Conservation (phyloP, 805 yeast genomes). For the Candida ovalis region DNA sequence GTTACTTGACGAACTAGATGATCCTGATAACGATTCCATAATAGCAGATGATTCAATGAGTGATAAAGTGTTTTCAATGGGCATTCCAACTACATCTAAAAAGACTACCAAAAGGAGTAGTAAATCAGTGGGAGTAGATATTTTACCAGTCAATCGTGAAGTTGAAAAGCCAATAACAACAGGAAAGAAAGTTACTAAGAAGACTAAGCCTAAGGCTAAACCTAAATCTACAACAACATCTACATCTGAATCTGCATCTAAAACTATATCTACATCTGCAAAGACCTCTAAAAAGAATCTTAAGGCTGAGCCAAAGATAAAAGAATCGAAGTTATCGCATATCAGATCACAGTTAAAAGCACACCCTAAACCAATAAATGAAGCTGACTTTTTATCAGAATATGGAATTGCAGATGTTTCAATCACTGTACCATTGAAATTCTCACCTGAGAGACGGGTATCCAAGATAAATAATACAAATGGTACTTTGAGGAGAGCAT, state of each 20-base stretch:
- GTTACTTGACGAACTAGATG: constrained; percentile 7
- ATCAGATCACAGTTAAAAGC: background rate
- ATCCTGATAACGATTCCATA: constrained; percentile 5
- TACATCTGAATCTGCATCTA: too few species aligned
- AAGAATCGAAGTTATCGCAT: background rate
- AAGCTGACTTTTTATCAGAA: background rate
- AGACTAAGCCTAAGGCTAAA: background rate
- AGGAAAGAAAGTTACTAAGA: background rate
- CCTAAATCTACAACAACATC: background rate
- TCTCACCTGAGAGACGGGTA: background rate
- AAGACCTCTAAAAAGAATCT: background rate
- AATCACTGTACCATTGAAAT: constrained; percentile 3
- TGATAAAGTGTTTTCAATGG: constrained; percentile 12
- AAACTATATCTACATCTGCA: background rate
- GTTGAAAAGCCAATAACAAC: background rate
- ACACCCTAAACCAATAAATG: background rate
- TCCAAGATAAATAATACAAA: background rate
- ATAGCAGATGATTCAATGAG: constrained; percentile 4
- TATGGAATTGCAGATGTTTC: background rate
- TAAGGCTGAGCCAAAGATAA: background rate
- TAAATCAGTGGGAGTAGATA: background rate
- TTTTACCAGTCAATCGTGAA: background rate
- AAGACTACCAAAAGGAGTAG: constrained; percentile 1
- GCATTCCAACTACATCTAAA: background rate
- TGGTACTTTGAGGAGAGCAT: constrained; percentile 37